Evolutionary conservation across 352 stramenopile genomes (phyloP), one percentile per base, ranked within the genome.

Genomic region (Aphanomyces invadans): DNA sequence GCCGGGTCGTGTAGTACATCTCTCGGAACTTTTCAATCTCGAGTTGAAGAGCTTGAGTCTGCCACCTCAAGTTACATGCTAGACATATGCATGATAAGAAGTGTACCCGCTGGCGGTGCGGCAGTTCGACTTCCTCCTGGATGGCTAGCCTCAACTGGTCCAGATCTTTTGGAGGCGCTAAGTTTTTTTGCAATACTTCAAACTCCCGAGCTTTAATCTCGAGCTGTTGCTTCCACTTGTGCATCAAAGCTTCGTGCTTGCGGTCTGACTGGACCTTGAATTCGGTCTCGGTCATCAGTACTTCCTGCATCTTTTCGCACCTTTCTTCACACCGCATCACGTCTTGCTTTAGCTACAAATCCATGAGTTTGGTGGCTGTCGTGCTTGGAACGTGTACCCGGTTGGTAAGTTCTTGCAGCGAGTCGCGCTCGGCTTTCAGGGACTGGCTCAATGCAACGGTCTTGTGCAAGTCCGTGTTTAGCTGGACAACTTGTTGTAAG

Each of bases 391-490:
- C 7, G 1, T 44, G 29, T 4, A 53, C 51, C 28, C 38, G 87
- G 80, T 77, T 83, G 88, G 56, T 91, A 62, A 82, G 76, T 61
- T 79, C 68, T 62, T 86, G 76, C 9, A 87, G 69, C 1, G 76
- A 76, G 59, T 94, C 85, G 9, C 83, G 81, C 78, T 92, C 83
- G 46, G 75, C 77, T 57, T 92, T 82, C 55, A 94, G 73, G 42
- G 79, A 72, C 75, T 94, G 83, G 54, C 83, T 92, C 49, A 92
- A 71, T 69, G 83, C 80, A 52, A 76, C 83, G 12, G 85, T 91
- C 70, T 94, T 92, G 60, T 92, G 83, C 25, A 91, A 71, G 59
- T 92, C 85, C 49, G 83, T 80, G 55, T 92, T 92, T 3, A 92
- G 76, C 72, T 90, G 83, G 62, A 92, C 82, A 62, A 94, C 87